Conservation (phyloP, 805 yeast species). For the Deakozyma indianensis region DNA sequence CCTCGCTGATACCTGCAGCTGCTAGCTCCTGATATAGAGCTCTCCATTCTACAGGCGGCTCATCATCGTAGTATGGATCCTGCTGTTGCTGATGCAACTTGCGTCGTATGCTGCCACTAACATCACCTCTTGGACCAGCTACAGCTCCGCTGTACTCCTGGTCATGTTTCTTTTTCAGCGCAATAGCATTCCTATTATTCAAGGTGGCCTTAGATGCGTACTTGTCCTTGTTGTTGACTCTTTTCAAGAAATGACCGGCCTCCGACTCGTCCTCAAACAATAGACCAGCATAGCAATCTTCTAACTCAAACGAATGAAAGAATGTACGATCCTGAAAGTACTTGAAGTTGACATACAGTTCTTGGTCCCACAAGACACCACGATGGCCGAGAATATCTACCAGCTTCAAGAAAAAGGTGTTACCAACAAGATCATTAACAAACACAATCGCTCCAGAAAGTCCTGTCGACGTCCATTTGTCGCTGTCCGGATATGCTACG, state of each 20-base stretch:
- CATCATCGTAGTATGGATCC: slow-evolving; percentile 53
- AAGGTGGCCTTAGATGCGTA: slow-evolving; percentile 78
- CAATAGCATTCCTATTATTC: slow-evolving; percentile 78
- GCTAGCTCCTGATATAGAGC: slow-evolving; percentile 58
- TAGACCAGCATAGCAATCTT: slow-evolving; percentile 76
- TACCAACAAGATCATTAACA: slow-evolving; percentile 88
- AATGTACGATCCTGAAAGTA: slow-evolving; percentile 90
- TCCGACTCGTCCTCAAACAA: slow-evolving; percentile 81
- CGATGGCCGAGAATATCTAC: slow-evolving; percentile 70
- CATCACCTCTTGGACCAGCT: slow-evolving; percentile 57
- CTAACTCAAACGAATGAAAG: slow-evolving; percentile 89
- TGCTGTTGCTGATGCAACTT: slow-evolving; percentile 14
- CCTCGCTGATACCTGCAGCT: slow-evolving; percentile 68
- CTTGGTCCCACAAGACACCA: slow-evolving; percentile 97
- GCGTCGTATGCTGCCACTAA: slow-evolving; percentile 17
- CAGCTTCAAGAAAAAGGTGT: slow-evolving; percentile 78
- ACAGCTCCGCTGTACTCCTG: slow-evolving; percentile 9
- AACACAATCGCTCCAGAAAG: slow-evolving; percentile 74
- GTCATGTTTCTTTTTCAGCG: slow-evolving; percentile 41
- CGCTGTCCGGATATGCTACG: slow-evolving; percentile 75
- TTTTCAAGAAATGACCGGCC: slow-evolving; percentile 72
- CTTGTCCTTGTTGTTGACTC: slow-evolving; percentile 60
- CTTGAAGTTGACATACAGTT: slow-evolving; percentile 71
- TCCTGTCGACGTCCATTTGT: slow-evolving; percentile 78
- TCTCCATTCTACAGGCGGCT: slow-evolving; percentile 79